Conservation (phyloP, 371 early-diverging fungal species). For the Rhizomucor miehei region DNA sequence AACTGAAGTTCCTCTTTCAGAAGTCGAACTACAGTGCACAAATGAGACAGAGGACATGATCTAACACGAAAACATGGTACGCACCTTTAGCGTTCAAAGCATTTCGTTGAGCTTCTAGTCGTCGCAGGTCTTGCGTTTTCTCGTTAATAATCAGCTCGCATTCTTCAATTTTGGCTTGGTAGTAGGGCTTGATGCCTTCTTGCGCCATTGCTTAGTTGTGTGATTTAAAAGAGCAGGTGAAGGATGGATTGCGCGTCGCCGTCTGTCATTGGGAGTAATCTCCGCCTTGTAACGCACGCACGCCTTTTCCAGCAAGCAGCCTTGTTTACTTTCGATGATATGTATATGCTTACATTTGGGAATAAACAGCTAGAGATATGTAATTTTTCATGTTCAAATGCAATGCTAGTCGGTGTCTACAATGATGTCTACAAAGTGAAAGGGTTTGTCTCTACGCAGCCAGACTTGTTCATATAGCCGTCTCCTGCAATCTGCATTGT, state of each 20-base stretch:
- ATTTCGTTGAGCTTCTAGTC: constrained; percentile 98
- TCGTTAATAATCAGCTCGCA: constrained; percentile 84
- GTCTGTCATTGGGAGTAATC: too few species aligned
- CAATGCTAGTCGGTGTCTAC: too few species aligned
- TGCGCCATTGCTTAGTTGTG: constrained; percentile 13
- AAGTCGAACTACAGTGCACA: constrained; percentile 75
- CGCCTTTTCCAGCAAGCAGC: too few species aligned
- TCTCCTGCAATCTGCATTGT: constrained; percentile 37
- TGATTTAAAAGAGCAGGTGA: neutral
- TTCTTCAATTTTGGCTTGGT: constrained; percentile 83
- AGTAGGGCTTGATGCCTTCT: constrained; percentile 69
- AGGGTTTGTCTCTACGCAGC: constrained; percentile 20
- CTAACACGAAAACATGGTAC: neutral
- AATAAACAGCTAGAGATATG: too few species aligned
- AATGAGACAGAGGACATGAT: neutral
- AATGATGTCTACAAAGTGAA: neutral
- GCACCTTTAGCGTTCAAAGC: constrained; percentile 93
- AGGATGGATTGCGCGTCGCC: neutral
- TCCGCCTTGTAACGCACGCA: too few species aligned
- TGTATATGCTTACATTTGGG: too few species aligned
- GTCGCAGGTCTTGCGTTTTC: constrained; percentile 94
- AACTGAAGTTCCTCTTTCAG: constrained; percentile 97
- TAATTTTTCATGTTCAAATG: too few species aligned
- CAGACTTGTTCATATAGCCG: constrained; percentile 36
- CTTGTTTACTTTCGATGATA: too few species aligned